A percentile compares a stretch with the other conserved stretches of the same genome.
Conservation (phyloP, 73 alveolate genomes). For the Blepharisma japonicum region DNA sequence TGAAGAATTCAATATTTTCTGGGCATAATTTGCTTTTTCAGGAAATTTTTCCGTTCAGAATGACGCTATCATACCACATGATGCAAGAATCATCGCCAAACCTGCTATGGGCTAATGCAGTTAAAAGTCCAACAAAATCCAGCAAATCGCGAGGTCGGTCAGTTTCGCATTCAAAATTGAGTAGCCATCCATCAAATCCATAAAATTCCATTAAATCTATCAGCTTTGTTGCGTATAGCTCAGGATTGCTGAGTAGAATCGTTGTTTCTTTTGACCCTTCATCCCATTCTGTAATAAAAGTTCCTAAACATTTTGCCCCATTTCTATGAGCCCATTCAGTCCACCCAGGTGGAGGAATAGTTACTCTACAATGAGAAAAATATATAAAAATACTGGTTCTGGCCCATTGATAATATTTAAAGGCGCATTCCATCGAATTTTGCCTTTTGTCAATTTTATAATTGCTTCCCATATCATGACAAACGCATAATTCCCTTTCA, state of each 20-base stretch:
- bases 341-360: conserved; percentile 61
- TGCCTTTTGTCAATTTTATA: background rate
- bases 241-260: conserved; percentile 37
- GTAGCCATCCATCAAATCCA: conserved; percentile 4
- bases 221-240: conserved; percentile 26
- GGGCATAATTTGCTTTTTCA: conserved; percentile 43
- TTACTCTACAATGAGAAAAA: conserved; percentile 53
- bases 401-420: conserved; percentile 48
- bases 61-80: conserved; percentile 59
- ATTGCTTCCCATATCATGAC: conserved; percentile 13
- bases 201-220: conserved; percentile 4
- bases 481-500: background rate
- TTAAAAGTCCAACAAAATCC: background rate
- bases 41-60: conserved; percentile 32
- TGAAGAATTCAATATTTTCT: conserved; percentile 37
- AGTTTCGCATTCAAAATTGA: background rate
- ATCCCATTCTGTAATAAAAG: conserved; percentile 59
- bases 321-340: conserved; percentile 43
- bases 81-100: conserved; percentile 22
- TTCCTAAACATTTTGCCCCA: conserved; percentile 47
- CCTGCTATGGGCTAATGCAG: background rate
- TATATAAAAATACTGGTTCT: conserved; percentile 47
- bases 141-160: background rate
- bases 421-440: conserved; percentile 11
- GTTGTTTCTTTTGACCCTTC: conserved; percentile 43